Base-by-base conservation (phyloP, 2,329 filamentous ascomycete genomes). In the Neonectria punicea region DNA sequence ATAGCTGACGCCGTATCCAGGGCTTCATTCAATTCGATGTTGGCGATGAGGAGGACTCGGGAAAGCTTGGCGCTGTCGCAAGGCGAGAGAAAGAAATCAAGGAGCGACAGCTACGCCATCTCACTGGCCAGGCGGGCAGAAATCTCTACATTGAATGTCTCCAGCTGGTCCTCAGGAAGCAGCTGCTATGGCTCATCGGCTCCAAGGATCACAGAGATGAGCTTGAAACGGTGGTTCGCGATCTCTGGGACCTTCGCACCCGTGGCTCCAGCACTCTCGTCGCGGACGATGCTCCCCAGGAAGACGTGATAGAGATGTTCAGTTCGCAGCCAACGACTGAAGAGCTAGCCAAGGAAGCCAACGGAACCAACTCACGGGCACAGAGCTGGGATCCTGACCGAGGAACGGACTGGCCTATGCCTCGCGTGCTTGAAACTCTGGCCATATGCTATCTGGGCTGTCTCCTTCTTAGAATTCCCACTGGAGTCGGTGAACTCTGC, bases 151-250 rank as follows among this genome's bases (percentile, higher is more conserved):
- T 98, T 39, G 92, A 97, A 76, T 91, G 89, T 68, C 87, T 97
- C 64, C 95, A 98, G 79, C 83, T 97, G 34, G 86, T 98, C 53
- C 82, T 99, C 30, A 89, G 94, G 76, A 93, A 92, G 75, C 95
- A 98, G 81, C 81, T 93, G 16, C 80, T 87, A 74, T 94, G 91
- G 84, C 83, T 98, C 32, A 82, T 97, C 14, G 81, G 87, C 22
- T 82, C 85, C 6, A 89, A 90, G 75, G 86, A 87, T 0, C 85
- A 96, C 53, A 90, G 91, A 1, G 78, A 83, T 5, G 91, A 97
- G 72, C 84, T 98, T 13, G 93, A 97, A 83, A 90, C 83, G 8
- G 84, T 97, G 10, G 89, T 97, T 5, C 88, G 90, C 63, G 94
- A 97, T 76, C 85, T 99, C 14, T 99, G 96, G 95, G 85, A 90